Evolutionary conservation across 2,329 filamentous ascomycete genomes (phyloP), one percentile per base, ranked within the genome.

Genomic region (Alternaria sp.): DNA sequence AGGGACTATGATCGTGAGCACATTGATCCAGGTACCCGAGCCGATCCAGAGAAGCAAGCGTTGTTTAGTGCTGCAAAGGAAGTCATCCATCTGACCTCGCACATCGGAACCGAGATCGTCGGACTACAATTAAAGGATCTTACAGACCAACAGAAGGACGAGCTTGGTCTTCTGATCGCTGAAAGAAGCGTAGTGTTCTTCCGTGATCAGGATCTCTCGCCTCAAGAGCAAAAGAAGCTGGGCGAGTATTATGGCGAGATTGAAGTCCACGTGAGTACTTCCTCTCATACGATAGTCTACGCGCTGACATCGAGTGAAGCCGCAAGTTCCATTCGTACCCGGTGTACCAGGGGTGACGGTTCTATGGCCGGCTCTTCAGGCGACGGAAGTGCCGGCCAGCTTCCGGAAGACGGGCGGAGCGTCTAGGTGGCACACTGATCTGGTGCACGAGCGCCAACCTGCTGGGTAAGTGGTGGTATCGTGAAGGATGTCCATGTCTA

Each of bases 371-470:
- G 89, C 86, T 33, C 84, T 92, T 0, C 83, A 85, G 73, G 89
- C 88, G 0, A 89, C 87, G 0, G 90, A 92, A 74, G 76, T 80
- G 2, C 75, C 83, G 3, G 86, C 89, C 5, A 86, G 83, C 72
- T 92, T 92, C 82, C 86, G 90, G 60, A 84, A 87, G 21, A 90
- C 90, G 0, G 90, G 89, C 26, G 90, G 90, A 3, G 88, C 90
- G 1, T 89, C 88, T 0, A 80, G 87, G 51, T 92, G 90, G 90
- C 90, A 92, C 75, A 87, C 86, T 8, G 90, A 92, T 71, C 84
- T 92, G 1, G 90, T 92, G 0, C 89, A 92, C 69, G 90, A 93
- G 75, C 83, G 84, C 33, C 89, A 92, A 60, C 90, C 90, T 2
- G 89, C 90, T 0, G 90, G 89, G 6, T 76, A 66, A 60, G 70